Base-by-base conservation (phyloP, 768 basidiomycete species). In the Mycena haematopus region DNA sequence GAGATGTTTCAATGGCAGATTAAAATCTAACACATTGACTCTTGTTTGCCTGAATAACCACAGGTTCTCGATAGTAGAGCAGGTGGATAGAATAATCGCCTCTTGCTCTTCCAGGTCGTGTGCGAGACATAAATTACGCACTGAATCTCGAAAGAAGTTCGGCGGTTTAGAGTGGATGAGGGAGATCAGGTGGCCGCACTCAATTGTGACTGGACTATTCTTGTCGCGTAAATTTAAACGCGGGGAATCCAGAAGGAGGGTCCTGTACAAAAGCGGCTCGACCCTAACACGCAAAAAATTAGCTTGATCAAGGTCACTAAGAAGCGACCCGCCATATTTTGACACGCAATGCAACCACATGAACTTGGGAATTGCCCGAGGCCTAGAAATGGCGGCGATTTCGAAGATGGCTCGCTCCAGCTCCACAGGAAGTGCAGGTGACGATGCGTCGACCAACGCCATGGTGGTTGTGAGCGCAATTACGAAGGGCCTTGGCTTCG, bases 301-400 rank as follows among this genome's bases (percentile, higher is more conserved):
- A 31, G n/a, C 9, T 31, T 31, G 25, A 25, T 2, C 11, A 22
- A 15, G 9, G 8, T 6, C 13, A 25, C 14, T 14, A 4, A 11
- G 13, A 24, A 46, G 1, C 24, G 14, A 47, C 46, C 13, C 11
- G 25, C 46, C 46, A 25, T 27, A 25, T 47, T 25, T 47, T 47
- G 15, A 47, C 46, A 14, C 46, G 46, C 46, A 22, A 47, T 17
- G 46, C 46, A 14, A 47, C 46, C 46, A 47, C 46, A 47, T 47
- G 46, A 47, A 47, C 14, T 47, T 47, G 24, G 24, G 46, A 21
- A 47, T 25, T 25, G 15, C 9, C 3, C 46, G 22, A 5, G 46
- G 46, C 46, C 46, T 24, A 6, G 25, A 27, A 6, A 47, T 1
- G 24, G 46, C 46, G 24, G 46, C 46, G 6, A 47, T 27, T 47